Evolutionary conservation across 441 rosid genomes (phyloP).

Genomic region (Gossypium gossypioides): DNA sequence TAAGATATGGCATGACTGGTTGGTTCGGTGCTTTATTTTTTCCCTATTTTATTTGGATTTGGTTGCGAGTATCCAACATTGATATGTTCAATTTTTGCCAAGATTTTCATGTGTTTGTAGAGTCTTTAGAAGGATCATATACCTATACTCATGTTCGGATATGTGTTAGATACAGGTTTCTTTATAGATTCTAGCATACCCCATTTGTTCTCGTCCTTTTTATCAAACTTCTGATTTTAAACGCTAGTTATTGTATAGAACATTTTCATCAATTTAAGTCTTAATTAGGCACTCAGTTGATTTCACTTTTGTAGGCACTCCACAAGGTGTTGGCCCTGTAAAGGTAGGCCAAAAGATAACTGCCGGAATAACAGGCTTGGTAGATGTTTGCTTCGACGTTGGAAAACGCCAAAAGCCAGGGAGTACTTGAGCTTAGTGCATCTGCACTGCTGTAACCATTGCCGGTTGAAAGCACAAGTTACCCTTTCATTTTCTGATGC

Average conservation of each 20-base stretch:
- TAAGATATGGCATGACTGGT: background rate
- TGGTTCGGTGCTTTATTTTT: background rate
- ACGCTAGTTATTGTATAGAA: background rate
- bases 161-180: background rate
- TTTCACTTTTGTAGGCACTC: constrained; percentile 53
- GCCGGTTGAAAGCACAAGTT: constrained; percentile 20
- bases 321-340: constrained; percentile 85
- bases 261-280: background rate
- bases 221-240: background rate
- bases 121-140: background rate
- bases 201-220: background rate
- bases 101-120: background rate
- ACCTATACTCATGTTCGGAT: background rate
- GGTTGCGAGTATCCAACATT: background rate
- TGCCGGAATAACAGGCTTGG: constrained; percentile 73
- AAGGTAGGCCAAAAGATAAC: constrained; percentile 74
- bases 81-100: background rate
- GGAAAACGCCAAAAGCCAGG: constrained; percentile 39
- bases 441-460: constrained; percentile 1
- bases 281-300: background rate
- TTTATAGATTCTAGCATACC: background rate
- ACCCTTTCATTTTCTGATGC: background rate
- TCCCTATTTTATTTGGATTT: background rate
- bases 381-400: constrained; percentile 54
- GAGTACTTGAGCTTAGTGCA: constrained; percentile 20